A percentile compares a stretch with the other conserved stretches of the same genome.
phyloP scores from a whole-genome alignment of 495 filamentous ascomycete species.

The Annulohypoxylon maeteangense region DNA sequence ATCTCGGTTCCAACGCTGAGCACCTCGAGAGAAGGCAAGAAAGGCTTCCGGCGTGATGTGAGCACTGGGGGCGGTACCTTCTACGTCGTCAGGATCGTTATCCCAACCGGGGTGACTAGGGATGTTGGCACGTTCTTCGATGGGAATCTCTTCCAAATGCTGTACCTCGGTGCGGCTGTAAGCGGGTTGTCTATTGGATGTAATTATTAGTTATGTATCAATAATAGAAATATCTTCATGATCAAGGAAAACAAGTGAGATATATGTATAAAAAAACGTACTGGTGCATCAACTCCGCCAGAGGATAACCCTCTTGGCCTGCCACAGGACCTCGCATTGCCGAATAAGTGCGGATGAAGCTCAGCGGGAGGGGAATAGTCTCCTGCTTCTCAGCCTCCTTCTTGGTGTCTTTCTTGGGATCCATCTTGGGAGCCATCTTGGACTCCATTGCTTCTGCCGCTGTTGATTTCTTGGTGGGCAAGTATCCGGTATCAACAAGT shows the following conservation, averaged over 20 bases:
- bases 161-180: neutral
- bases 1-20: conserved; percentile 14
- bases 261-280: neutral
- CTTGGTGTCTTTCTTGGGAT: neutral
- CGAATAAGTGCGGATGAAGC: neutral
- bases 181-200: neutral
- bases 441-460: neutral
- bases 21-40: conserved; percentile 27
- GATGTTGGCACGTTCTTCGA: neutral
- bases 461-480: neutral
- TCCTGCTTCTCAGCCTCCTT: neutral
- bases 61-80: conserved; percentile 1
- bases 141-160: neutral
- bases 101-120: neutral
- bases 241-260: neutral
- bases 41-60: conserved; percentile 43
- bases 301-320: neutral
- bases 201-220: neutral
- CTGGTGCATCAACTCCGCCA: neutral
- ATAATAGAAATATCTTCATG: neutral
- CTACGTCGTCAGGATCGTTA: neutral
- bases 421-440: neutral
- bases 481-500: neutral
- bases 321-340: neutral
- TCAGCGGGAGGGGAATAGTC: neutral